Percentiles rank a stretch among this genome's conserved stretches.
These are phyloP conservation scores for Erodium texanum DNA, from an alignment of 441 rosid genomes.

Conservation along the genomic window DNA sequence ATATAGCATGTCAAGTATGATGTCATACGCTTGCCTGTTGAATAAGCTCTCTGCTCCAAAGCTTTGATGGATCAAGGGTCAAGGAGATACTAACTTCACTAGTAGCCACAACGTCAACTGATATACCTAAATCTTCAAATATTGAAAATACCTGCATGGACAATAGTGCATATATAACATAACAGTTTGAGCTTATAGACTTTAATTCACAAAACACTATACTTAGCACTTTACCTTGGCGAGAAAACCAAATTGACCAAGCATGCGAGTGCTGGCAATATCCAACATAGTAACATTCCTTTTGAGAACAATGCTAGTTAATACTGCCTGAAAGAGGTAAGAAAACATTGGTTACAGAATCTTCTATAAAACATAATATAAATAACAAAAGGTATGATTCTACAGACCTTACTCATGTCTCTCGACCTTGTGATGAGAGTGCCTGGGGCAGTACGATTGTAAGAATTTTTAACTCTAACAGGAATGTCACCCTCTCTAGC, in stretches of 20 bases:
- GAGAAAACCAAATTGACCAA: slow-evolving; percentile 90
- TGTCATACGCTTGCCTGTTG: slow-evolving; percentile 64
- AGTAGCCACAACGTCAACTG: slow-evolving; percentile 94
- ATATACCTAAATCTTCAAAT: slow-evolving; percentile 88
- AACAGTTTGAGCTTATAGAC: neutral
- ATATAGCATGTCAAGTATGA: slow-evolving; percentile 4
- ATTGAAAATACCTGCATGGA: slow-evolving; percentile 66
- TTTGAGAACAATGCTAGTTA: slow-evolving; percentile 91
- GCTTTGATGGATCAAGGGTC: slow-evolving; percentile 89
- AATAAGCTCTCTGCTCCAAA: slow-evolving; percentile 87
- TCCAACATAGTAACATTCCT: slow-evolving; percentile 93
- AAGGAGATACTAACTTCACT: slow-evolving; percentile 96
- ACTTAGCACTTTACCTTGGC: slow-evolving; percentile 54
- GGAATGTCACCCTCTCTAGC: slow-evolving; percentile 94
- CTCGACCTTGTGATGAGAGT: slow-evolving; percentile 76
- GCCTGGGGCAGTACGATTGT: slow-evolving; percentile 87
- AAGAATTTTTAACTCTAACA: slow-evolving; percentile 87
- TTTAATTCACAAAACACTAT: neutral
- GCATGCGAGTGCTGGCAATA: slow-evolving; percentile 92
- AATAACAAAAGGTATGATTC: slow-evolving; percentile 12
- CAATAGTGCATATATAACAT: no score
- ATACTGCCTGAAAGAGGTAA: slow-evolving; percentile 51
- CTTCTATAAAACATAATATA: slow-evolving; percentile 10
- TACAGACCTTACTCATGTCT: slow-evolving; percentile 87
- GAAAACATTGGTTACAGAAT: slow-evolving; percentile 15